These are phyloP conservation scores for Lactifluus rugatus DNA, from an alignment of 768 basidiomycete genomes.

Conservation along the genomic window DNA sequence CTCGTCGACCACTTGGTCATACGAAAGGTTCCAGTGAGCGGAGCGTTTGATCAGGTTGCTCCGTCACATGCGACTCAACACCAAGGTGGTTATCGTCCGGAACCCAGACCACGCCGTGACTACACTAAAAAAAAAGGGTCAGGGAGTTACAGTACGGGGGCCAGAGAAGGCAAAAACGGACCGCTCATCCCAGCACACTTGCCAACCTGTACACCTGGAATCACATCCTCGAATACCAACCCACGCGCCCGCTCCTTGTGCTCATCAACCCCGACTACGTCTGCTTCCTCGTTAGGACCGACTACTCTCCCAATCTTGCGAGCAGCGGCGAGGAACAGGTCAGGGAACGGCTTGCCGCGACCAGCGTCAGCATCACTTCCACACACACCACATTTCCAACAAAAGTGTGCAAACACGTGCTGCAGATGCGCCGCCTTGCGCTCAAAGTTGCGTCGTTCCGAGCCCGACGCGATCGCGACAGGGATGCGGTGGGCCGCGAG, in stretches of 20 bases:
- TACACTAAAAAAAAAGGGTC: conserved; percentile 24
- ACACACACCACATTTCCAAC: conserved; percentile 56
- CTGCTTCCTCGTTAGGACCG: conserved; percentile 40
- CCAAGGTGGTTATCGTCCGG: conserved; percentile 62
- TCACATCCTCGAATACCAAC: conserved; percentile 75
- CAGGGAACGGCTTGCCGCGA: conserved; percentile 71
- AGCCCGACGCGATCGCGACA: conserved; percentile 76
- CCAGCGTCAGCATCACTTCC: conserved; percentile 46
- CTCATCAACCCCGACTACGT: conserved; percentile 30
- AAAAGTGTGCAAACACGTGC: conserved; percentile 53
- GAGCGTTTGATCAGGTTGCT: conserved; percentile 50
- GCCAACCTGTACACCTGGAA: conserved; percentile 69
- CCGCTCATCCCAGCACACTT: conserved; percentile 80
- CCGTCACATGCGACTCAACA: conserved; percentile 30
- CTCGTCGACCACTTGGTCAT: conserved; percentile 27
- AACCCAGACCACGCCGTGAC: conserved; percentile 84
- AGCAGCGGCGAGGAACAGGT: conserved; percentile 72
- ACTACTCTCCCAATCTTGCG: conserved; percentile 42
- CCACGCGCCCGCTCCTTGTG: conserved; percentile 46
- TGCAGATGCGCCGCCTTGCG: conserved; percentile 57
- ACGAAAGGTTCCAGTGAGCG: conserved; percentile 58
- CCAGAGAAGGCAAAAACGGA: conserved; percentile 27
- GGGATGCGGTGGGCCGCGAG: conserved; percentile 58
- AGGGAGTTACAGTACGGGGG: background rate
- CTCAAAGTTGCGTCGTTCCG: conserved; percentile 51